Conservation (phyloP, 441 rosid genomes). For the Kokia cookei region DNA sequence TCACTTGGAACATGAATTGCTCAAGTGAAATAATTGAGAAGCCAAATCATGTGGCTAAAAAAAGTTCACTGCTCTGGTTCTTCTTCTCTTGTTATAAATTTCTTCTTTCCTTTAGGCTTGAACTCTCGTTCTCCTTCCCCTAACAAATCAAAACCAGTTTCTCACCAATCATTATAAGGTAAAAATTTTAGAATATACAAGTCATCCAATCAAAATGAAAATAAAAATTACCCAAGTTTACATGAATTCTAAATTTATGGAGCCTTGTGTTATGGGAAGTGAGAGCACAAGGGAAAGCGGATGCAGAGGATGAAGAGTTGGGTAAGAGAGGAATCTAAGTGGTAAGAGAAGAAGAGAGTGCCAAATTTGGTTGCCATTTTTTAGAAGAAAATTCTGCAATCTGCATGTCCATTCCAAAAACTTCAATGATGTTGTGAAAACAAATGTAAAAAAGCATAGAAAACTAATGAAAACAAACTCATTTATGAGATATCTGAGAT, state of each 20-base stretch:
- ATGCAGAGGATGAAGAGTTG: not conserved
- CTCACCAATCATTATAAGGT: not conserved
- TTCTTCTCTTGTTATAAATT: slow-evolving; percentile 80
- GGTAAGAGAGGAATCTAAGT: not conserved
- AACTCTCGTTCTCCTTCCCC: slow-evolving; percentile 72
- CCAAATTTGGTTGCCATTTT: slow-evolving; percentile 12
- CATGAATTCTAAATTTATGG: slow-evolving; percentile 45
- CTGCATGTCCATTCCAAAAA: not conserved
- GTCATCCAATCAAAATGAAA: not conserved
- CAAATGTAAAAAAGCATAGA: no score
- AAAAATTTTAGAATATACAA: not conserved
- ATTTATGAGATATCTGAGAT: no score
- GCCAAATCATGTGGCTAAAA: not conserved
- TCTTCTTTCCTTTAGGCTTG: slow-evolving; percentile 67
- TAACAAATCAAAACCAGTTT: slow-evolving; percentile 9
- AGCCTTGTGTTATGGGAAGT: slow-evolving; percentile 12
- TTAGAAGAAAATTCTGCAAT: not conserved
- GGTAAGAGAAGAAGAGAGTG: not conserved
- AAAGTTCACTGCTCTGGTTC: slow-evolving; percentile 75
- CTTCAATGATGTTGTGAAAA: no score
- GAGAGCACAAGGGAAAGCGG: slow-evolving; percentile 2
- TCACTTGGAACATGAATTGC: not conserved
- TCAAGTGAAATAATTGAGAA: not conserved
- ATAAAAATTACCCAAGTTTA: slow-evolving; percentile 40
- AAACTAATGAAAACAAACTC: no score